Conservation (phyloP, 306 rosid genomes). For the Dryas alaskensis region DNA sequence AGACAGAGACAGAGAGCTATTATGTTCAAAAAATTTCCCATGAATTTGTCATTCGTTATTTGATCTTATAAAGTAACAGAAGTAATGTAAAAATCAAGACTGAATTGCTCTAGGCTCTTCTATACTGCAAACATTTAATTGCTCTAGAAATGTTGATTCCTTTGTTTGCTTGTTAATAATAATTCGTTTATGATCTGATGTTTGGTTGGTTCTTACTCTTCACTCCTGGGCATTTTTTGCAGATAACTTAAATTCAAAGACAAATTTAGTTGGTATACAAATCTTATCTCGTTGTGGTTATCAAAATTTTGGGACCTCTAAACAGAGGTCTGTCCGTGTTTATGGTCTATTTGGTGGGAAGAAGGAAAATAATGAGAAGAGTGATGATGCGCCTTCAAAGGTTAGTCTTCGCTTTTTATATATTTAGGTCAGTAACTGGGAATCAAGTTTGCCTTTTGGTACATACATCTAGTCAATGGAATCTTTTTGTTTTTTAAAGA, state of each 20-base stretch:
- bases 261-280: no score
- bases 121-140: no score
- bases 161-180: not conserved
- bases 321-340: constrained; percentile 39
- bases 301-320: constrained; percentile 28
- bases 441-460: not conserved
- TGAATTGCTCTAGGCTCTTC: no score
- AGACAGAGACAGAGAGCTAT: no score
- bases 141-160: no score
- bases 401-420: constrained; percentile 23
- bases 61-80: no score
- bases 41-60: no score
- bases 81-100: no score
- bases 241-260: constrained; percentile 42
- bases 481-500: no score
- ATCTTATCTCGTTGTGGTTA: not conserved
- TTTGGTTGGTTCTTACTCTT: not conserved
- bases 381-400: constrained; percentile 65
- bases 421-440: not conserved
- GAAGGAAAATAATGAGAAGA: constrained; percentile 55
- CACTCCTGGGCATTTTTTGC: not conserved
- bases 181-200: not conserved
- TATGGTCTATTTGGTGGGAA: constrained; percentile 67
- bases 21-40: no score
- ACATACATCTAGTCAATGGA: not conserved